Evolutionary conservation across 331 rosid species (phyloP).

Genomic region (Rosa hybrid): DNA sequence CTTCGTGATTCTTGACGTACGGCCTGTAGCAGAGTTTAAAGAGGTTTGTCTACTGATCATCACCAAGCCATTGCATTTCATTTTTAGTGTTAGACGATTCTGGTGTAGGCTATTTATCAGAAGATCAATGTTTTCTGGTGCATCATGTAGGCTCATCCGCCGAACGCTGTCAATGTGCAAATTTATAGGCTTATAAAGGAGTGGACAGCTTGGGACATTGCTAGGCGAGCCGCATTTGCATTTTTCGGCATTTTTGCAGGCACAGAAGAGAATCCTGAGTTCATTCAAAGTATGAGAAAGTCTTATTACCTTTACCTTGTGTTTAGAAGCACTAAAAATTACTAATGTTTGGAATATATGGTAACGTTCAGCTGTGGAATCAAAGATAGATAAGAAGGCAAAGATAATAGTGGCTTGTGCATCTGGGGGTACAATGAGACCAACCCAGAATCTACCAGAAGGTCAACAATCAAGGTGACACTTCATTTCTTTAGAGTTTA

Average conservation of each 20-base stretch:
- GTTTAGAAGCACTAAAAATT: conserved; percentile 7
- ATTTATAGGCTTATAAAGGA: conserved; percentile 96
- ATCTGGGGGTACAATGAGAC: conserved; percentile 88
- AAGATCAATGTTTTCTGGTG: conserved; percentile 12
- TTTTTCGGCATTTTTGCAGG: conserved; percentile 96
- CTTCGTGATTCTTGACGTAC: conserved; percentile 89
- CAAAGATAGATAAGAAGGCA: conserved; percentile 64
- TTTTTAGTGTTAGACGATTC: background rate
- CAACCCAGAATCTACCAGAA: conserved; percentile 90
- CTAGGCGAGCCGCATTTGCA: conserved; percentile 96
- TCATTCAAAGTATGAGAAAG: conserved; percentile 52
- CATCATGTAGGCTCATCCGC: conserved; percentile 73
- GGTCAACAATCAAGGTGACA: conserved; percentile 93
- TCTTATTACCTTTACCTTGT: background rate
- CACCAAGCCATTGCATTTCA: conserved; percentile 4
- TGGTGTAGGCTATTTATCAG: background rate
- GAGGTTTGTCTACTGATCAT: conserved; percentile 52
- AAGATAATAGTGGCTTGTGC: conserved; percentile 93
- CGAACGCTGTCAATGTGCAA: conserved; percentile 87
- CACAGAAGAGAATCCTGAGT: conserved; percentile 98
- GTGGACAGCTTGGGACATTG: conserved; percentile 99
- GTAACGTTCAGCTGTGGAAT: conserved; percentile 60
- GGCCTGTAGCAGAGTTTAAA: conserved; percentile 94
- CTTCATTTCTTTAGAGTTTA: background rate
- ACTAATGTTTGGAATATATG: conserved; percentile 19